These are phyloP conservation scores for Dioscorea dumetorum DNA, from an alignment of 106 monocot species.

Conservation along the genomic window DNA sequence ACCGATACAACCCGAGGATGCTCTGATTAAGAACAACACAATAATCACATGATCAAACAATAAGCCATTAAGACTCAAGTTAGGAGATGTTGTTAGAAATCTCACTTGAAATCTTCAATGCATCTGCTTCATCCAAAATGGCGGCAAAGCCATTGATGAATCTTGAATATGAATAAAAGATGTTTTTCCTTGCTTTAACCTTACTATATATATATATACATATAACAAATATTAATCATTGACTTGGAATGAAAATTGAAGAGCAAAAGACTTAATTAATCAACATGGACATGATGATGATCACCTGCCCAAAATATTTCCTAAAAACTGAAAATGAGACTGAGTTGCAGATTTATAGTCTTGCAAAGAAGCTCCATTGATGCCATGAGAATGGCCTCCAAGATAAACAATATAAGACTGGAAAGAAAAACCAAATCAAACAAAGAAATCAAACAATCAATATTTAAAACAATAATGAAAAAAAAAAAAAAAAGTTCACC, in stretches of 20 bases:
- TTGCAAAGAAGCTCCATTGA: conserved; percentile 12
- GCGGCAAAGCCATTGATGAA: conserved; percentile 78
- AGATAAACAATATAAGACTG: conserved; percentile 72
- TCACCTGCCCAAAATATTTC: conserved; percentile 39
- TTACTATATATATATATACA: conserved; percentile 29
- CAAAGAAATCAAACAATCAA: background rate
- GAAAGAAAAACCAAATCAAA: background rate
- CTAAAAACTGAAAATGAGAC: conserved; percentile 41
- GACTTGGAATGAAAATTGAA: background rate
- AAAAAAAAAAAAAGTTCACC: background rate
- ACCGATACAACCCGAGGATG: conserved; percentile 30
- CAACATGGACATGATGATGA: background rate
- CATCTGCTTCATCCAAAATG: conserved; percentile 40
- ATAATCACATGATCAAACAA: background rate
- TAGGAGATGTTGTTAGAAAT: background rate
- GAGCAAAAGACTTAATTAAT: background rate
- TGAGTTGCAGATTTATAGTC: conserved; percentile 18
- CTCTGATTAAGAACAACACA: conserved; percentile 6
- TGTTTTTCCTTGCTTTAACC: conserved; percentile 34
- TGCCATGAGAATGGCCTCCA: conserved; percentile 43
- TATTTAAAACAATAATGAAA: background rate
- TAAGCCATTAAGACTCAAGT: background rate
- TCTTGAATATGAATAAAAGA: conserved; percentile 62
- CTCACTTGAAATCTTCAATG: conserved; percentile 30
- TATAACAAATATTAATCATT: background rate